A percentile compares a stretch with the other conserved stretches of the same genome.
These are phyloP conservation scores for Sinapis alba DNA, from an alignment of 441 rosid species.

Conservation along the genomic window DNA sequence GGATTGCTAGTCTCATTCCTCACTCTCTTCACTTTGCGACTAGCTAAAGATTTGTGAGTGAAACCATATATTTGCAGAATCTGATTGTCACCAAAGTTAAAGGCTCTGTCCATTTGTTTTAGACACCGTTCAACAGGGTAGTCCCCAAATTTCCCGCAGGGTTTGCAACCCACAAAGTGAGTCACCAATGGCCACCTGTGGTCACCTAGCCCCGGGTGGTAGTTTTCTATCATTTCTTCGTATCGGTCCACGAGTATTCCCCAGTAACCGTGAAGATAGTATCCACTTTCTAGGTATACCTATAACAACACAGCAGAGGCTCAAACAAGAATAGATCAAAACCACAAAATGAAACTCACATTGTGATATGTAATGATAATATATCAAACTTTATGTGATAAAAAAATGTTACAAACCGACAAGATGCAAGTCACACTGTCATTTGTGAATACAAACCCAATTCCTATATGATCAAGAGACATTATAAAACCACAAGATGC, in stretches of 20 bases:
- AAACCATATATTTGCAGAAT: slow-evolving; percentile 87
- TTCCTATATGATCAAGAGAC: neutral
- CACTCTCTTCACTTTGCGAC: slow-evolving; percentile 79
- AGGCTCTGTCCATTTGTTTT: slow-evolving; percentile 95
- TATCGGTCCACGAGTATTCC: slow-evolving; percentile 81
- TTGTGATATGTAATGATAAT: neutral
- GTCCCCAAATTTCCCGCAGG: slow-evolving; percentile 80
- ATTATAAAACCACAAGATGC: neutral
- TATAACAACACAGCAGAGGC: neutral
- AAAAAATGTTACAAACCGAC: neutral
- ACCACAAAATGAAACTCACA: slow-evolving; percentile 3
- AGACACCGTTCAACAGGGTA: slow-evolving; percentile 85
- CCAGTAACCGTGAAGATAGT: slow-evolving; percentile 94
- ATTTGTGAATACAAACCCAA: neutral
- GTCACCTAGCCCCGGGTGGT: slow-evolving; percentile 82
- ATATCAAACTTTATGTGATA: neutral
- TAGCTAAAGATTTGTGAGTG: slow-evolving; percentile 73
- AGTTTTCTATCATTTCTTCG: slow-evolving; percentile 88
- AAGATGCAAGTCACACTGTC: slow-evolving; percentile 12
- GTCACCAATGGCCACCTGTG: slow-evolving; percentile 95
- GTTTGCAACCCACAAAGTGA: slow-evolving; percentile 90
- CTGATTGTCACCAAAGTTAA: slow-evolving; percentile 90
- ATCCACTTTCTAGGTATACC: slow-evolving; percentile 80
- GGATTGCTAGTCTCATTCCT: slow-evolving; percentile 76
- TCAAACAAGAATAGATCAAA: slow-evolving; percentile 7